phyloP scores from a whole-genome alignment of 106 monocot species.

The Hemerocallis citrina region DNA sequence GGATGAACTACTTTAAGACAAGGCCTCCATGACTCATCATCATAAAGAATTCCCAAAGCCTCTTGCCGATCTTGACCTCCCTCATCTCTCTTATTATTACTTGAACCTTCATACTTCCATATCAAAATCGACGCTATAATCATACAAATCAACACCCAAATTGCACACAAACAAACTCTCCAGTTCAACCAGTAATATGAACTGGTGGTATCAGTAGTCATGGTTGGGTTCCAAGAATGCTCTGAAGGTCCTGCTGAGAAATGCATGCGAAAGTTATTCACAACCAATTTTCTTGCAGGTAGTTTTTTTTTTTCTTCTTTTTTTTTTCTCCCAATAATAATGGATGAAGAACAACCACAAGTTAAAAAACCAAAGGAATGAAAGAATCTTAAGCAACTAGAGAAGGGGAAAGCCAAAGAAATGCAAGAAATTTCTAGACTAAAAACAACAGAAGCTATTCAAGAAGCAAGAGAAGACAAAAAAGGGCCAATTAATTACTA shows the following conservation, averaged over 20 bases:
- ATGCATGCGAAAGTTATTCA: constrained; percentile 24
- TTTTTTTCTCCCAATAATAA: too few species aligned
- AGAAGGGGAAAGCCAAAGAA: too few species aligned
- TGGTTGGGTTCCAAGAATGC: constrained; percentile 37
- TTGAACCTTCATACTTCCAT: constrained; percentile 59
- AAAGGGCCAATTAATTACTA: too few species aligned
- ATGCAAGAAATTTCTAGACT: too few species aligned
- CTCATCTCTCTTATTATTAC: constrained; percentile 13
- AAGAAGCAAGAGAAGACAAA: too few species aligned
- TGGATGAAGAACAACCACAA: too few species aligned
- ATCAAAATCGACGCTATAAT: constrained; percentile 41
- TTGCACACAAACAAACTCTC: constrained; percentile 53
- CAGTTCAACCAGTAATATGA: constrained; percentile 60
- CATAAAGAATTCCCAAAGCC: constrained; percentile 30
- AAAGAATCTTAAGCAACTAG: too few species aligned
- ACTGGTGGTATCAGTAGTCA: constrained; percentile 37
- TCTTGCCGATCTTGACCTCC: constrained; percentile 5
- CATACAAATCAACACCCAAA: constrained; percentile 47
- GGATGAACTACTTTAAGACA: constrained; percentile 68
- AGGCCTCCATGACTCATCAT: constrained; percentile 71
- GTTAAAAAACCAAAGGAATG: too few species aligned
- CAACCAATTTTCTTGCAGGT: not conserved
- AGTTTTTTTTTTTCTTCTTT: not conserved
- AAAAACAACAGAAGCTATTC: too few species aligned
- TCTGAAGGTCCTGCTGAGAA: constrained; percentile 33